These are phyloP conservation scores for Saccharomycopsis guyanensis DNA, from an alignment of 805 yeast species.

Conservation along the genomic window DNA sequence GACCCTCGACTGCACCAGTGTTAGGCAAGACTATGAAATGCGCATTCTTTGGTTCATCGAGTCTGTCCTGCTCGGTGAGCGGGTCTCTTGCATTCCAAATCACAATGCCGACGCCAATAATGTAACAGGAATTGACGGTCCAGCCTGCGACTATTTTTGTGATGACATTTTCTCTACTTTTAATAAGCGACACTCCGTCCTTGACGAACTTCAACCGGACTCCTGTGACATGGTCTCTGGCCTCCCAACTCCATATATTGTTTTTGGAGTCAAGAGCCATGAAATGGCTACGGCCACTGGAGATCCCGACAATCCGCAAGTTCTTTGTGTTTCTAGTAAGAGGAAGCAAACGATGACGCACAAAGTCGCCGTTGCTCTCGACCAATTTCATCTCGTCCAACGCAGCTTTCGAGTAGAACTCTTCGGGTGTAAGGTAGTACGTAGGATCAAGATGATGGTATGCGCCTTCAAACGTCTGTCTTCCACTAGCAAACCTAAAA, in stretches of 20 bases:
- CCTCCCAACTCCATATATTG: conserved; percentile 58
- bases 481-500: background rate
- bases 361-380: background rate
- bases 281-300: conserved; percentile 60
- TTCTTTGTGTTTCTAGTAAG: conserved; percentile 14
- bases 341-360: conserved; percentile 7
- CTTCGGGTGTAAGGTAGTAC: background rate
- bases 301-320: conserved; percentile 37
- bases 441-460: conserved; percentile 6
- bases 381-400: background rate
- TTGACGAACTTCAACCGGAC: conserved; percentile 34
- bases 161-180: conserved; percentile 27
- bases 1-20: conserved; percentile 31
- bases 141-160: conserved; percentile 58
- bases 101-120: conserved; percentile 45
- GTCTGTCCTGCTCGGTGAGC: conserved; percentile 23
- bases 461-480: no score
- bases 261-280: conserved; percentile 47
- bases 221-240: conserved; percentile 34
- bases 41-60: conserved; percentile 30
- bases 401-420: conserved; percentile 1
- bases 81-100: conserved; percentile 43
- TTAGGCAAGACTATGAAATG: conserved; percentile 35
- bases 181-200: conserved; percentile 20
- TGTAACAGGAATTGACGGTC: conserved; percentile 46